Evolutionary conservation across 805 yeast species (phyloP).

Genomic region (Saturnispora ahearnii): DNA sequence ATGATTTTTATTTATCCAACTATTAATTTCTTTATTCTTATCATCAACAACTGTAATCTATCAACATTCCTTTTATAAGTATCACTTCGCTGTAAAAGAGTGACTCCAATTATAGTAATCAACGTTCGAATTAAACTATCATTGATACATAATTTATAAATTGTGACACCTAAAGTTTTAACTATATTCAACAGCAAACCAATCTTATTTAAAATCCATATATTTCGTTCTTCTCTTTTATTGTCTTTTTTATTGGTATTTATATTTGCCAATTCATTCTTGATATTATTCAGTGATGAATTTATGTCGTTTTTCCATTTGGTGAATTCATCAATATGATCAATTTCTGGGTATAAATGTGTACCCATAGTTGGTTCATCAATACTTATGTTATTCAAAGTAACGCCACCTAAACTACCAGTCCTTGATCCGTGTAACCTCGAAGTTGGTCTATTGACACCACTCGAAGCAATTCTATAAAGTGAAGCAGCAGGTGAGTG

Average conservation of each 20-base stretch:
- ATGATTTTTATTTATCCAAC: background rate
- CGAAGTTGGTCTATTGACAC: slow-evolving; percentile 23
- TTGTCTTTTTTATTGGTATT: background rate
- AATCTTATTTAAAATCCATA: background rate
- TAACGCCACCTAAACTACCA: slow-evolving; percentile 8
- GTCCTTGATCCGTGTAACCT: slow-evolving; percentile 16
- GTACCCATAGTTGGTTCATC: background rate
- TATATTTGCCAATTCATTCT: slow-evolving; percentile 29
- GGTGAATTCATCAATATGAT: slow-evolving; percentile 30
- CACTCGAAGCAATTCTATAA: slow-evolving; percentile 26
- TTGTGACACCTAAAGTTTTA: background rate
- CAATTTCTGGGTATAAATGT: background rate
- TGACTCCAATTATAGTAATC: background rate
- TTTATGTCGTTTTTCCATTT: slow-evolving; percentile 50
- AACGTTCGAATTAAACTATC: background rate
- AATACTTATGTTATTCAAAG: background rate
- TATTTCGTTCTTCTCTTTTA: background rate
- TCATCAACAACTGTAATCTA: background rate
- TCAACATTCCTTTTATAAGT: background rate
- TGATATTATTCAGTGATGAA: slow-evolving; percentile 35
- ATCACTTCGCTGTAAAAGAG: background rate
- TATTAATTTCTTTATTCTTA: background rate
- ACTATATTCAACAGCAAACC: background rate
- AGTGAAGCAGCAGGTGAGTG: slow-evolving; percentile 29
- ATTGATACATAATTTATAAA: background rate